Evolutionary conservation across 2,329 filamentous ascomycete species (phyloP), one percentile per base, ranked within the genome.

Genomic region (Microdochium nivale): DNA sequence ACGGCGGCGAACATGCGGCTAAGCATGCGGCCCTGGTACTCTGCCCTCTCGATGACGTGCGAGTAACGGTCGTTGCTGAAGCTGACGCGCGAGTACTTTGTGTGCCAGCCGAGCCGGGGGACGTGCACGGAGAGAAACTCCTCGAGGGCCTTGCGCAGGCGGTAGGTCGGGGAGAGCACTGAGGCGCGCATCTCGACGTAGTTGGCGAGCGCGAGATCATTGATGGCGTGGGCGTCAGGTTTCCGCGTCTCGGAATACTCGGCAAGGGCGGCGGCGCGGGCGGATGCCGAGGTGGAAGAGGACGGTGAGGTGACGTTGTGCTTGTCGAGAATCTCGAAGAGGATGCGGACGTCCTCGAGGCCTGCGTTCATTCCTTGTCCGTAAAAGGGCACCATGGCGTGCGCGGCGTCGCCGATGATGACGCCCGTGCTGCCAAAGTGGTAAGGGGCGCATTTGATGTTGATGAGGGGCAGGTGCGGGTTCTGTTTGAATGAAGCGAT

Each of bases 301-400:
- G 70, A 59, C 0, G 80, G 78, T 46, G 79, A 73, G 21, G 68
- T 62, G 7, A 70, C 60, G 1, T 76, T 71, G 58, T 90, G 76
- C 58, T 81, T 79, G 68, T 96, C 91, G 1, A 97, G 75, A 44
- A 87, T 77, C 1, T 84, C 81, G 68, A 96, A 99, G 1, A 99
- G 79, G 4, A 95, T 84, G 8, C 87, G 84, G 13, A 99, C 90
- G 61, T 96, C 92, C 71, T 99, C 94, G 43, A 99, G 81, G 0
- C 94, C 94, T 0, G 94, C 88, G 63, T 99, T 99, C 84, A 99
- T 95, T 35, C 94, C 94, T 67, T 99, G 94, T 0, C 94, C 94
- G 67, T 97, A 99, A 69, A 99, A 99, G 0, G 94, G 94, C 0
- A 99, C 90, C 85, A 99, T 96, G 52, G 95, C 94, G 66, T 99